Evolutionary conservation across 306 rosid species (phyloP).

Genomic region (Acacia crassicarpa): DNA sequence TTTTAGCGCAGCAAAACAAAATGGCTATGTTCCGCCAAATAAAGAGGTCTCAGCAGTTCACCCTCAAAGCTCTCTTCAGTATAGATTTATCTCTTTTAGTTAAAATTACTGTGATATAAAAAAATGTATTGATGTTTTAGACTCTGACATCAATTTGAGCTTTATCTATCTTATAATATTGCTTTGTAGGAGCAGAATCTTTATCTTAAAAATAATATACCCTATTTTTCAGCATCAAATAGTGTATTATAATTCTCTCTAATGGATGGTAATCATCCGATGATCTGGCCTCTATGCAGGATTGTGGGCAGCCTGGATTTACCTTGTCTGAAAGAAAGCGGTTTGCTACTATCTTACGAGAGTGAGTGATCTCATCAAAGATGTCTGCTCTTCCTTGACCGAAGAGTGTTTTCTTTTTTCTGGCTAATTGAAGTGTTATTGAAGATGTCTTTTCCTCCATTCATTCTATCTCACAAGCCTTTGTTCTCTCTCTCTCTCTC

Average conservation of each 20-base stretch:
- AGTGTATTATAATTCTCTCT: slow-evolving; percentile 6
- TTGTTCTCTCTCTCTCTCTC: neutral
- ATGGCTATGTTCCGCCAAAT: slow-evolving; percentile 85
- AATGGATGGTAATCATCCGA: slow-evolving; percentile 21
- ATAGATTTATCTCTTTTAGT: slow-evolving; percentile 22
- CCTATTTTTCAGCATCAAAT: neutral
- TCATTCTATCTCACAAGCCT: neutral
- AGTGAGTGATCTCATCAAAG: slow-evolving; percentile 51
- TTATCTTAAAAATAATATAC: neutral
- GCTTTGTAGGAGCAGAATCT: neutral
- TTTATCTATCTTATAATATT: neutral
- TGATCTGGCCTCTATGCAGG: slow-evolving; percentile 53
- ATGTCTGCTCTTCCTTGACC: slow-evolving; percentile 6
- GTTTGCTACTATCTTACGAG: slow-evolving; percentile 75
- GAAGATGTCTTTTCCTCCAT: neutral
- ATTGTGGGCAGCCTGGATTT: slow-evolving; percentile 96
- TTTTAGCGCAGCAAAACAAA: slow-evolving; percentile 77
- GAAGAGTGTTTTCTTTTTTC: neutral
- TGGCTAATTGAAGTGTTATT: neutral
- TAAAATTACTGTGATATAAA: neutral
- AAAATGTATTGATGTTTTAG: neutral
- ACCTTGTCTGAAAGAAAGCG: slow-evolving; percentile 86
- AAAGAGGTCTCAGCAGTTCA: slow-evolving; percentile 63
- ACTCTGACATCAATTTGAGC: neutral
- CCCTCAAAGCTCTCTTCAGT: slow-evolving; percentile 25